Conservation (phyloP, 805 yeast genomes). For the Komagataella populi region DNA sequence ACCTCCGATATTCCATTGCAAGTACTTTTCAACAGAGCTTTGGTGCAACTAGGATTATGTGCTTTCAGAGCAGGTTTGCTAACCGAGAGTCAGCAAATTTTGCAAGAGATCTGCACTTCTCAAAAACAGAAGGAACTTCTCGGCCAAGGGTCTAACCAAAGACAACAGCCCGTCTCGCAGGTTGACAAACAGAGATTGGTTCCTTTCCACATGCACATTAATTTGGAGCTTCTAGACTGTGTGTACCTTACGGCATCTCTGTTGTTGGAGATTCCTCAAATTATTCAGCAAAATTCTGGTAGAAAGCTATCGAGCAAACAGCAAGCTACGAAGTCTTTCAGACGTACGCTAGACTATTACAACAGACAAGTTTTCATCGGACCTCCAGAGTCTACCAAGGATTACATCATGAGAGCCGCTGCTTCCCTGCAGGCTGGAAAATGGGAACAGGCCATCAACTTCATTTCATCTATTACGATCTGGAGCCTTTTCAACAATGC, state of each 20-base stretch:
- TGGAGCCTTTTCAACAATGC: slow-evolving; percentile 74
- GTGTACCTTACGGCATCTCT: slow-evolving; percentile 84
- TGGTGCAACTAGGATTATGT: slow-evolving; percentile 89
- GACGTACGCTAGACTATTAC: slow-evolving; percentile 81
- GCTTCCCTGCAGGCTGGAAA: slow-evolving; percentile 78
- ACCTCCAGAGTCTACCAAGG: slow-evolving; percentile 95
- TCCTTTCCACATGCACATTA: slow-evolving; percentile 98
- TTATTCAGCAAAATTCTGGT: slow-evolving; percentile 60
- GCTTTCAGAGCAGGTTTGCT: slow-evolving; percentile 88
- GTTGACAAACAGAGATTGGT: slow-evolving; percentile 41
- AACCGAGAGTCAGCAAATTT: slow-evolving; percentile 72
- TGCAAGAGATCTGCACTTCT: slow-evolving; percentile 80
- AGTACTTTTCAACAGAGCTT: slow-evolving; percentile 86
- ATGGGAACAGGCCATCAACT: slow-evolving; percentile 67
- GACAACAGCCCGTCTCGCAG: slow-evolving; percentile 22
- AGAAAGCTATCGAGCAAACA: slow-evolving; percentile 34
- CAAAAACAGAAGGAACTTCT: slow-evolving; percentile 81
- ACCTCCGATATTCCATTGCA: slow-evolving; percentile 78
- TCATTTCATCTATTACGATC: slow-evolving; percentile 64
- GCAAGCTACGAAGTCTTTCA: slow-evolving; percentile 62
- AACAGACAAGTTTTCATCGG: slow-evolving; percentile 94
- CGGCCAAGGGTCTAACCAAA: slow-evolving; percentile 83
- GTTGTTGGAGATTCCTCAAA: slow-evolving; percentile 82
- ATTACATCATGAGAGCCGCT: slow-evolving; percentile 86
- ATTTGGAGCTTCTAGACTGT: slow-evolving; percentile 87